A percentile compares a stretch with the other conserved stretches of the same genome.
phyloP scores from a whole-genome alignment of 2,329 filamentous ascomycete species.

The Verticillium longisporum region DNA sequence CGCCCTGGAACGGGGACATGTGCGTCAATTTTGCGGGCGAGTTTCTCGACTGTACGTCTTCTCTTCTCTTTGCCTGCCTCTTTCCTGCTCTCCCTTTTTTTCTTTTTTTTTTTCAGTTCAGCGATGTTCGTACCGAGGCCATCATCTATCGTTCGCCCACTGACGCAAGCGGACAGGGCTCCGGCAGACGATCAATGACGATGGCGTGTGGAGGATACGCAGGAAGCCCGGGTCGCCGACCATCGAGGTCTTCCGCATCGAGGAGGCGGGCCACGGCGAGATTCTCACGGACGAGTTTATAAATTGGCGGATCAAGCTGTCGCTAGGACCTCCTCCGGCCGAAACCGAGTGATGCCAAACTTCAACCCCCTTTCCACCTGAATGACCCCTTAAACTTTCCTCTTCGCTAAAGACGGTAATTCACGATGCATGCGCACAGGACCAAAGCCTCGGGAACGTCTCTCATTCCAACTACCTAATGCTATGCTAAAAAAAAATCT shows the following conservation, averaged over 20 bases:
- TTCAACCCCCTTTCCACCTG: not conserved
- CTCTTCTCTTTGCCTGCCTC: not conserved
- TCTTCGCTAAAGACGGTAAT: not conserved
- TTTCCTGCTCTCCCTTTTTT: not conserved
- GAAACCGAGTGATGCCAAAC: not conserved
- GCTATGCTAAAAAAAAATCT: not conserved
- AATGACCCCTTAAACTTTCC: not conserved
- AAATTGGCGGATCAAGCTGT: constrained; percentile 60
- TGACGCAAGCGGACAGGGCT: constrained; percentile 41
- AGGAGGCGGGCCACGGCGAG: constrained; percentile 67
- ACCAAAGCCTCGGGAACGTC: not conserved
- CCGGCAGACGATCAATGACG: constrained; percentile 55
- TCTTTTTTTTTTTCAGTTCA: too few species aligned
- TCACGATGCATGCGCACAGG: not conserved
- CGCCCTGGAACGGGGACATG: constrained; percentile 82
- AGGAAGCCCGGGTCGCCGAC: constrained; percentile 53
- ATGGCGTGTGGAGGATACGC: constrained; percentile 76
- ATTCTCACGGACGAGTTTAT: constrained; percentile 75
- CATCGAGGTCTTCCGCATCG: constrained; percentile 69
- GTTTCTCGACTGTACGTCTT: constrained; percentile 63
- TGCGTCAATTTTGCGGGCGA: constrained; percentile 84
- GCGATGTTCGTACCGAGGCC: not conserved
- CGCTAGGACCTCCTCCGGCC: constrained; percentile 16
- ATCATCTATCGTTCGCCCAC: constrained; percentile 9
- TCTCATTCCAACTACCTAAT: not conserved